Evolutionary conservation across 257 asterid genomes (phyloP).

Genomic region (Thymus mandschuricus): DNA sequence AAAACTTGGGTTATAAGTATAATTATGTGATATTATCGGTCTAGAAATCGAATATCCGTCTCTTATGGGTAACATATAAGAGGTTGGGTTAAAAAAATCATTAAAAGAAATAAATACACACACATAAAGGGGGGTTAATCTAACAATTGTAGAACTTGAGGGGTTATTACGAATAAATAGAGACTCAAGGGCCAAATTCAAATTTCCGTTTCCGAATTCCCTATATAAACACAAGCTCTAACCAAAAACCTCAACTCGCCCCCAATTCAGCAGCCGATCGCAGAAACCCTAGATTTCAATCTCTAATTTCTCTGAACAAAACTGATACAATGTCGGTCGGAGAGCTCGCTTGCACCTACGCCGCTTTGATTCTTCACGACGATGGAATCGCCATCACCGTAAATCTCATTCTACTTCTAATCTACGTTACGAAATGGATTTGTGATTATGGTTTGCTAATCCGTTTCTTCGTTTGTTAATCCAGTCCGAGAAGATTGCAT

Average conservation of each 20-base stretch:
- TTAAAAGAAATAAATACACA: too few relatives aligned
- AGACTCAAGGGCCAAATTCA: conserved; percentile 4
- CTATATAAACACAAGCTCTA: too few relatives aligned
- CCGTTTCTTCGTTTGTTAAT: too few relatives aligned
- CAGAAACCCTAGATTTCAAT: background rate
- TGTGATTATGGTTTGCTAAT: background rate
- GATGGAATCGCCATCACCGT: conserved; percentile 19
- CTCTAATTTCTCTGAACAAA: background rate
- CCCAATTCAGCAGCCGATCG: background rate
- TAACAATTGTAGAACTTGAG: background rate
- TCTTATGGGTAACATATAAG: too few relatives aligned
- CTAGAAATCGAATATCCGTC: too few relatives aligned
- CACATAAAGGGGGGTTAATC: background rate
- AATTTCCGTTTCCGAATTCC: background rate
- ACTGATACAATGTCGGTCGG: background rate
- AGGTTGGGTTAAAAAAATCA: too few relatives aligned
- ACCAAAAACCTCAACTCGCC: too few relatives aligned
- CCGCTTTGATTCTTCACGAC: conserved; percentile 13
- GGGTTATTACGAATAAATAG: conserved; percentile 6
- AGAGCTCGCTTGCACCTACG: conserved; percentile 19
- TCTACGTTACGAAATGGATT: background rate
- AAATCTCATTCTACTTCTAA: background rate
- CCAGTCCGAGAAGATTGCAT: too few relatives aligned
- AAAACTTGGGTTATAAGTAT: too few relatives aligned
- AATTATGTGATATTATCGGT: too few relatives aligned